These are phyloP conservation scores for Elsinoe fawcettii DNA, from an alignment of 2,329 filamentous ascomycete genomes.

Conservation along the genomic window DNA sequence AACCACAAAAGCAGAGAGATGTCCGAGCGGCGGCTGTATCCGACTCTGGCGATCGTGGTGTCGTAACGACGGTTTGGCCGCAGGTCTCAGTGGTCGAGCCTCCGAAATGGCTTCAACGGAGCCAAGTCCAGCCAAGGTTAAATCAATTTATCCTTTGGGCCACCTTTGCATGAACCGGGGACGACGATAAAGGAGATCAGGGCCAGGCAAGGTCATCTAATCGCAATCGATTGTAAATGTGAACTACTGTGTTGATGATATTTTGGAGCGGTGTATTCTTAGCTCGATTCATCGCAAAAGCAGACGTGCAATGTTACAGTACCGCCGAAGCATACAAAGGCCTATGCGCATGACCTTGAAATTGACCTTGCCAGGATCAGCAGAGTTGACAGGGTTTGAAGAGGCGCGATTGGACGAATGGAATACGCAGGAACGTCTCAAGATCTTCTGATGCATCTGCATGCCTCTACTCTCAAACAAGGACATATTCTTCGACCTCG, in stretches of 20 bases:
- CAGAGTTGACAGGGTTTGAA: neutral
- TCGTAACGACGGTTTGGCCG: neutral
- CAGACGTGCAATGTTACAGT: neutral
- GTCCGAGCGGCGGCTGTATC: constrained; percentile 5
- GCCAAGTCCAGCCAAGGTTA: neutral
- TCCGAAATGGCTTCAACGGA: constrained; percentile 1
- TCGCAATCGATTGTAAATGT: neutral
- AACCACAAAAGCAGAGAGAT: neutral
- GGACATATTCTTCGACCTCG: neutral
- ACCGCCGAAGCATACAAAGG: neutral
- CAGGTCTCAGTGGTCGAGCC: constrained; percentile 2
- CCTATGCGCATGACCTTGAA: neutral
- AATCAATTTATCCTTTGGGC: neutral
- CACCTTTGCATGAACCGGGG: constrained; percentile 1
- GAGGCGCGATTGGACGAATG: neutral
- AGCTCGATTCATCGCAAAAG: neutral
- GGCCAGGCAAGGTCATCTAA: neutral
- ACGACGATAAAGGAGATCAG: neutral
- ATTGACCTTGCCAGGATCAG: neutral
- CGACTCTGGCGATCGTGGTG: constrained; percentile 3
- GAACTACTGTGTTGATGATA: neutral
- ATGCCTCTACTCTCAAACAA: neutral
- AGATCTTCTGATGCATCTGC: neutral
- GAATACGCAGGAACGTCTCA: neutral
- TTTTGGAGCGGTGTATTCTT: neutral